Percentiles rank a stretch among this genome's conserved stretches.
phyloP scores from a whole-genome alignment of 1,139 yeast genomes.

The Kodamaea sp. region DNA sequence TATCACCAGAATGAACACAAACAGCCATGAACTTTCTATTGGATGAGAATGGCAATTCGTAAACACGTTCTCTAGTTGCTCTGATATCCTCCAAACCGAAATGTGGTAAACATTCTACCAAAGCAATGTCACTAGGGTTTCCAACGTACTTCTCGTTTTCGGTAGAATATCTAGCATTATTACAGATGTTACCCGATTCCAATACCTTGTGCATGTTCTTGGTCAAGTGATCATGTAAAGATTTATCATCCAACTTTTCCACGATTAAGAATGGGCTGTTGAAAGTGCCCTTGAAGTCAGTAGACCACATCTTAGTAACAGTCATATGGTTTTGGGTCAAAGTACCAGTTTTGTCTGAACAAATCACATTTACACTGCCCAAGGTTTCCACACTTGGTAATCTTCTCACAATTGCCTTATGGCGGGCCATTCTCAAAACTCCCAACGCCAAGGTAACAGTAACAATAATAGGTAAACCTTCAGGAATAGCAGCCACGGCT shows the following conservation, averaged over 20 bases:
- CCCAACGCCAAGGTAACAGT: slow-evolving; percentile 95
- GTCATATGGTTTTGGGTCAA: slow-evolving; percentile 94
- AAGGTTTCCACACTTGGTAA: slow-evolving; percentile 94
- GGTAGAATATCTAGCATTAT: slow-evolving; percentile 69
- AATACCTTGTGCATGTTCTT: slow-evolving; percentile 55
- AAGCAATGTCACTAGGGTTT: slow-evolving; percentile 92
- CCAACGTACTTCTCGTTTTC: slow-evolving; percentile 79
- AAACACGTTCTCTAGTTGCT: slow-evolving; percentile 54
- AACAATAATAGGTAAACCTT: slow-evolving; percentile 94
- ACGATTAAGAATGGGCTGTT: slow-evolving; percentile 49
- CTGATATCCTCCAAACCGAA: slow-evolving; percentile 76
- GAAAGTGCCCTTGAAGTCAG: slow-evolving; percentile 62
- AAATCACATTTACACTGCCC: slow-evolving; percentile 92
- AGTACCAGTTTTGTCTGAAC: slow-evolving; percentile 95
- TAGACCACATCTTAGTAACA: slow-evolving; percentile 81
- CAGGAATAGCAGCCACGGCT: slow-evolving; percentile 98
- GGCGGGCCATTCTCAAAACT: slow-evolving; percentile 90
- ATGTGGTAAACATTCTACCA: slow-evolving; percentile 69
- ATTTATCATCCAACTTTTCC: slow-evolving; percentile 42
- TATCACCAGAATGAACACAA: slow-evolving; percentile 60
- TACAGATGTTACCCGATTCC: slow-evolving; percentile 76
- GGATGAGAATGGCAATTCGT: slow-evolving; percentile 86
- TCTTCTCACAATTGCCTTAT: slow-evolving; percentile 89
- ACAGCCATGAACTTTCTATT: slow-evolving; percentile 89
- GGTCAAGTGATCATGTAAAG: slow-evolving; percentile 48